These are phyloP conservation scores for Zygotorulaspora chibaensis DNA, from an alignment of 805 yeast genomes.

Conservation along the genomic window DNA sequence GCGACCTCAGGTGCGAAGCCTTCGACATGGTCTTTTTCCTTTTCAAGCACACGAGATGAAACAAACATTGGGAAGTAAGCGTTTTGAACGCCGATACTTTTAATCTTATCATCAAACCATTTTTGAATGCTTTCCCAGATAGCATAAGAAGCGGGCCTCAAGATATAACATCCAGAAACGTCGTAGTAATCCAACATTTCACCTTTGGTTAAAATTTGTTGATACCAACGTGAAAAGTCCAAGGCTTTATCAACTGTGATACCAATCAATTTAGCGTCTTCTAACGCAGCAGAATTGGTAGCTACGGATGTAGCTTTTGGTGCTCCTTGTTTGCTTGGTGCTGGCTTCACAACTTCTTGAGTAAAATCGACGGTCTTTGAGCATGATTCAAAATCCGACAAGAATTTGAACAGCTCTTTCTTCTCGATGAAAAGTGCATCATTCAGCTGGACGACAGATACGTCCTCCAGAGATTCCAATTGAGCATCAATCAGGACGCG, in stretches of 20 bases:
- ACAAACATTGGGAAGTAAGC: constrained; percentile 99
- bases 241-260: constrained; percentile 88
- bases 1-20: constrained; percentile 99
- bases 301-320: constrained; percentile 30
- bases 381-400: constrained; percentile 41
- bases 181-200: constrained; percentile 98
- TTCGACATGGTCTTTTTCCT: constrained; percentile 97
- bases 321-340: constrained; percentile 32
- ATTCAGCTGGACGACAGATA: constrained; percentile 27
- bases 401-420: constrained; percentile 27
- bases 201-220: constrained; percentile 92
- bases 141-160: constrained; percentile 91
- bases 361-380: constrained; percentile 48
- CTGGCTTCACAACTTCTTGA: constrained; percentile 36
- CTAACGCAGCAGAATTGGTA: constrained; percentile 41
- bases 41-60: constrained; percentile 85
- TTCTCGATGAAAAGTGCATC: constrained; percentile 25
- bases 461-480: constrained; percentile 39
- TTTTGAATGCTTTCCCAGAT: constrained; percentile 93
- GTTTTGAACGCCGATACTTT: constrained; percentile 85
- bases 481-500: constrained; percentile 29
- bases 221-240: constrained; percentile 97
- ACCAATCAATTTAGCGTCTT: constrained; percentile 89
- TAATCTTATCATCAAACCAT: constrained; percentile 79
- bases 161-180: constrained; percentile 96